Evolutionary conservation across 2,329 filamentous ascomycete genomes (phyloP).

Genomic region (Paracoccidioides brasiliensis): DNA sequence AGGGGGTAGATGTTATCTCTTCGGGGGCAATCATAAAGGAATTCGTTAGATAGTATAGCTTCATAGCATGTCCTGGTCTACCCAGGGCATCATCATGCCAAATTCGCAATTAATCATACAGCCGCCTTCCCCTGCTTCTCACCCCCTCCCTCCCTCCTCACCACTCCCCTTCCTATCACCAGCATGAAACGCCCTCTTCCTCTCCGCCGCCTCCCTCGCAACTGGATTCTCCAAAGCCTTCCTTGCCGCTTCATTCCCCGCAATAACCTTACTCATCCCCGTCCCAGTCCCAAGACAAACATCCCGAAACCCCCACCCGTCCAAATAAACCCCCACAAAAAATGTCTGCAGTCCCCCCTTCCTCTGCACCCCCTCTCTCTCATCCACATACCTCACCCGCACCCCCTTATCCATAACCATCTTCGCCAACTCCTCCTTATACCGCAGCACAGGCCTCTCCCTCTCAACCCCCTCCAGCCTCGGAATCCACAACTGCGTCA

Average conservation of each 20-base stretch:
- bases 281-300: conserved; percentile 33
- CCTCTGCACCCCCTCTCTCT: conserved; percentile 21
- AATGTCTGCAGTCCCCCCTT: conserved; percentile 29
- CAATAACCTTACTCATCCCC: conserved; percentile 32
- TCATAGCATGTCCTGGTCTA: too few species aligned
- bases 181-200: conserved; percentile 19
- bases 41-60: too few species aligned
- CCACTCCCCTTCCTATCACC: too few species aligned
- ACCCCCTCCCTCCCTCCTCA: too few species aligned
- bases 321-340: conserved; percentile 35
- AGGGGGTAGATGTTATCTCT: too few species aligned
- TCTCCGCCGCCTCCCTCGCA: conserved; percentile 19
- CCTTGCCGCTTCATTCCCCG: conserved; percentile 33
- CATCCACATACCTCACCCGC: conserved; percentile 46
- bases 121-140: not conserved
- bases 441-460: conserved; percentile 21
- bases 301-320: conserved; percentile 34
- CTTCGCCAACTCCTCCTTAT: conserved; percentile 43
- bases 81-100: too few species aligned
- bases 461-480: conserved; percentile 36
- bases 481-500: conserved; percentile 60
- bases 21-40: too few species aligned
- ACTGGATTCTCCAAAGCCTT: conserved; percentile 25
- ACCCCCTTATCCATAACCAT: conserved; percentile 45
- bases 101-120: too few species aligned